These are phyloP conservation scores for Scutellaria baicalensis DNA, from an alignment of 257 asterid genomes.

Conservation along the genomic window DNA sequence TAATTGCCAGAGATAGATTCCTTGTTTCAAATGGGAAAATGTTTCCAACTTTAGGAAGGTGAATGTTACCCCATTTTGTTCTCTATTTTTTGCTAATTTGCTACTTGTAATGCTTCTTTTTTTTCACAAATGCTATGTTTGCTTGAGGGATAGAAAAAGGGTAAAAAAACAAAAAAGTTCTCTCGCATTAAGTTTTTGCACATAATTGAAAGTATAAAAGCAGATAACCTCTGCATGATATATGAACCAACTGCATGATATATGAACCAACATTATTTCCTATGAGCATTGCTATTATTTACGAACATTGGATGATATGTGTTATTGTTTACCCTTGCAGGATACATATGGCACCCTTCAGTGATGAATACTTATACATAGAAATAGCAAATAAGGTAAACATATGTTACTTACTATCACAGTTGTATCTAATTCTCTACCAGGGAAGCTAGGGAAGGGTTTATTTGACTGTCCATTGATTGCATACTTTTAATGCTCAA, in stretches of 20 bases:
- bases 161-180: neutral
- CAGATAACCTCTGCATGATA: neutral
- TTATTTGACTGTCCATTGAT: neutral
- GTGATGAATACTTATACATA: conserved; percentile 76
- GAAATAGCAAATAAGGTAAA: conserved; percentile 94
- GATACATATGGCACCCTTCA: conserved; percentile 98
- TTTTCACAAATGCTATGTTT: neutral
- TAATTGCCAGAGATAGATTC: conserved; percentile 97
- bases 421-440: neutral
- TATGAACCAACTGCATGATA: neutral
- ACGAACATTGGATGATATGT: conserved; percentile 7
- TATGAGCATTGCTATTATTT: neutral
- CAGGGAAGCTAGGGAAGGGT: neutral
- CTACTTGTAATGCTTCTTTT: no score
- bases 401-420: neutral
- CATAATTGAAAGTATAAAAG: neutral
- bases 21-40: conserved; percentile 90
- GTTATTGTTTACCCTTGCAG: conserved; percentile 43
- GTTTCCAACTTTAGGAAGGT: conserved; percentile 97
- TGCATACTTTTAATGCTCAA: neutral
- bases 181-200: neutral
- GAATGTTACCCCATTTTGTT: conserved; percentile 6
- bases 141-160: neutral
- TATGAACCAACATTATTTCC: neutral
- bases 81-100: conserved; percentile 1